A percentile compares a stretch with the other conserved stretches of the same genome.
phyloP scores from a whole-genome alignment of 73 alveolate genomes.

The Paramecium tetraurelia region DNA sequence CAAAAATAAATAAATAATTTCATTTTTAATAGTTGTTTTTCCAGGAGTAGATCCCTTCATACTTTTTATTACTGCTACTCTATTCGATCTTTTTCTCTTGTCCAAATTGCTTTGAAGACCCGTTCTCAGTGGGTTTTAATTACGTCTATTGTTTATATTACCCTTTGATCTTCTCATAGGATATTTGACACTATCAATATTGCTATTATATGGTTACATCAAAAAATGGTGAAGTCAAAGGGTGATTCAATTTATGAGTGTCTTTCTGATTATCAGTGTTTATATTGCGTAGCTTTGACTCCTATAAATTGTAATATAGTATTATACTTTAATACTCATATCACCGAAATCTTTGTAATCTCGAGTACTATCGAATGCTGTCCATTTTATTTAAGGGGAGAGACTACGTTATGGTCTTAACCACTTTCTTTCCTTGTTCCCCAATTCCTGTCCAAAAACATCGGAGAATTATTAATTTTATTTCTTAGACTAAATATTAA shows the following conservation, averaged over 20 bases:
- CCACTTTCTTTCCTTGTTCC: neutral
- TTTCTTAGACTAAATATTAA: neutral
- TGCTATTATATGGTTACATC: neutral
- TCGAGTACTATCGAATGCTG: neutral
- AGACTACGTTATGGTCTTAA: conserved; percentile 7
- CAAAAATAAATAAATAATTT: neutral
- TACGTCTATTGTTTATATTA: neutral
- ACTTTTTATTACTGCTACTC: neutral
- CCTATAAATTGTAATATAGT: neutral
- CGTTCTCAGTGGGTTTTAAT: neutral
- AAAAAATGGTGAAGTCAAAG: neutral
- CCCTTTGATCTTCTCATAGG: neutral
- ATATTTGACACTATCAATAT: neutral
- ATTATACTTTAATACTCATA: neutral
- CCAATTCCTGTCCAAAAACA: neutral
- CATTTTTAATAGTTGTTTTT: conserved; percentile 1
- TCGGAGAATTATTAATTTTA: neutral
- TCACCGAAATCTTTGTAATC: neutral
- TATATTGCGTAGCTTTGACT: neutral
- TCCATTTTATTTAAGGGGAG: conserved; percentile 18
- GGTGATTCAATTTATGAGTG: neutral
- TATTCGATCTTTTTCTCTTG: neutral
- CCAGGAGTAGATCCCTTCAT: neutral
- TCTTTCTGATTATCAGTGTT: neutral
- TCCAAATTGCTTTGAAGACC: neutral